Evolutionary conservation across 2,329 filamentous ascomycete genomes (phyloP).

Genomic region (Trichophyton simii): DNA sequence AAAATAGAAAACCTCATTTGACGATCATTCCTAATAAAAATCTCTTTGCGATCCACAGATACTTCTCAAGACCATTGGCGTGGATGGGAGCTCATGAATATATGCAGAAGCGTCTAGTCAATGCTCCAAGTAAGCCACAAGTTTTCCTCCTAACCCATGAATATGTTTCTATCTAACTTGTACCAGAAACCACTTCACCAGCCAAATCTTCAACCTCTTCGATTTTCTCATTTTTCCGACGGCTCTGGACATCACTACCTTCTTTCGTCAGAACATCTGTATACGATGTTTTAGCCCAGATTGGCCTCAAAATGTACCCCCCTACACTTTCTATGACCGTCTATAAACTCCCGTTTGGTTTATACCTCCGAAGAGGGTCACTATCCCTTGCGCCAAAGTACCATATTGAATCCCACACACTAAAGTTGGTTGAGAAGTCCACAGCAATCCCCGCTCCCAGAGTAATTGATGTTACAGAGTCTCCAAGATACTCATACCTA

Average conservation of each 20-base stretch:
- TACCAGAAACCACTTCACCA: background rate
- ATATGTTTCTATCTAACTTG: background rate
- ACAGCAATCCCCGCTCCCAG: slow-evolving; percentile 10
- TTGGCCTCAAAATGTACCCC: slow-evolving; percentile 9
- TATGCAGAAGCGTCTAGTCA: background rate
- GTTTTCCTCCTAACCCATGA: background rate
- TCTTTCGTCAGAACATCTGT: background rate
- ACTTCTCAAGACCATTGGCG: slow-evolving; percentile 6
- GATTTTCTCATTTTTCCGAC: background rate
- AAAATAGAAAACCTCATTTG: slow-evolving; percentile 8
- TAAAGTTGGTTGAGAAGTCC: slow-evolving; percentile 9
- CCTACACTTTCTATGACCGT: slow-evolving; percentile 10
- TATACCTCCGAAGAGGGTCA: slow-evolving; percentile 12
- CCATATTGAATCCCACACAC: slow-evolving; percentile 8
- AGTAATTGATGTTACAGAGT: slow-evolving; percentile 9
- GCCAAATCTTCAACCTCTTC: background rate
- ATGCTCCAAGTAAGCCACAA: background rate
- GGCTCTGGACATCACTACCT: background rate
- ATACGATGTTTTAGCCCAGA: slow-evolving; percentile 7
- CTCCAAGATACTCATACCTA: slow-evolving; percentile 7
- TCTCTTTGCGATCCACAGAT: slow-evolving; percentile 6
- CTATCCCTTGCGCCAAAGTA: slow-evolving; percentile 6
- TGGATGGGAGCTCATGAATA: slow-evolving; percentile 7
- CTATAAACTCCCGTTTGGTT: slow-evolving; percentile 12
- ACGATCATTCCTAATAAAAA: slow-evolving; percentile 5